Evolutionary conservation across 495 filamentous ascomycete genomes (phyloP).

Genomic region (Polyplosphaeria fusca): DNA sequence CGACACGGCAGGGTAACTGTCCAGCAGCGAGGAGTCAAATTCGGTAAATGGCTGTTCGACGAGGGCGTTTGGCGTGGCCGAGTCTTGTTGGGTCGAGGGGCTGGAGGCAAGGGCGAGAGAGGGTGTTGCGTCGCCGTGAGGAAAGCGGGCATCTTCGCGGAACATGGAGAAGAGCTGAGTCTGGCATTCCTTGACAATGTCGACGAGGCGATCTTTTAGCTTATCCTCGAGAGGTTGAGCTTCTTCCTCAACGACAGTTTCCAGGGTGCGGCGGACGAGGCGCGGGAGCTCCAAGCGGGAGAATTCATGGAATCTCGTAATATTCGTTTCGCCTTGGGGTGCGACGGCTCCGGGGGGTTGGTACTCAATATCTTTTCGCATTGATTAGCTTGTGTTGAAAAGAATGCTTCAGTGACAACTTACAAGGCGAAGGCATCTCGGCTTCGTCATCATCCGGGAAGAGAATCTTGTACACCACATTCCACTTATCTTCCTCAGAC

Average conservation of each 20-base stretch:
- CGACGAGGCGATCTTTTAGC: conserved; percentile 25
- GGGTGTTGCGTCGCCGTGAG: neutral
- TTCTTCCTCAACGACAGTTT: conserved; percentile 25
- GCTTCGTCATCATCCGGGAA: conserved; percentile 19
- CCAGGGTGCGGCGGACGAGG: conserved; percentile 24
- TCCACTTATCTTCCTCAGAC: conserved; percentile 28
- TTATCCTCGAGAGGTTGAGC: conserved; percentile 24
- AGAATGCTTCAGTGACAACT: neutral
- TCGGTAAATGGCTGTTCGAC: no score
- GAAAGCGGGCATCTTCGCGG: neutral
- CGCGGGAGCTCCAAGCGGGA: conserved; percentile 25
- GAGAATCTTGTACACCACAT: conserved; percentile 14
- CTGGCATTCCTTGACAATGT: conserved; percentile 27
- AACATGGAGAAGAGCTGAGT: conserved; percentile 23
- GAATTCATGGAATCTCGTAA: conserved; percentile 26
- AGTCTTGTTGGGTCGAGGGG: no score
- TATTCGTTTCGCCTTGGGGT: conserved; percentile 2
- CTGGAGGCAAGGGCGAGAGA: neutral
- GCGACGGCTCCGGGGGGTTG: neutral
- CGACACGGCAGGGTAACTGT: neutral
- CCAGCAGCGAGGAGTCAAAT: neutral
- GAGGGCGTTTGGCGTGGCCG: no score
- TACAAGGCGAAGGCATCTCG: conserved; percentile 22
- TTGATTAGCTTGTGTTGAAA: neutral
- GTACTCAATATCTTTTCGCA: conserved; percentile 12